phyloP scores from a whole-genome alignment of 345 rosid genomes.

The Brassica nigra region DNA sequence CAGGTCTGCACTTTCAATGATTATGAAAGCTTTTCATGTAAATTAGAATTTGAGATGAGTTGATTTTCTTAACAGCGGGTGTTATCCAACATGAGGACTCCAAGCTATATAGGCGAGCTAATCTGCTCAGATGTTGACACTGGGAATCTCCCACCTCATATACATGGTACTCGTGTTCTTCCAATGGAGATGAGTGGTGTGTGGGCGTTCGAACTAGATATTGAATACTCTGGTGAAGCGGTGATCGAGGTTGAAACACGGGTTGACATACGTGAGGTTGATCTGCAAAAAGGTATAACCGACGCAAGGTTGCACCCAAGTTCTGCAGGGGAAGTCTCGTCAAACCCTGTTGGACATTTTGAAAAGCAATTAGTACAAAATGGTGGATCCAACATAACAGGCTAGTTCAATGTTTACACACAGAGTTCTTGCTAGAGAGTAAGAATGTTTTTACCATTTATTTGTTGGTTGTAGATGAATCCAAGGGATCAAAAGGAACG shows the following conservation, averaged over 20 bases:
- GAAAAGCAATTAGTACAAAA: slow-evolving; percentile 53
- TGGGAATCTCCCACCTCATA: slow-evolving; percentile 81
- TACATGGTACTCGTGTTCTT: slow-evolving; percentile 80
- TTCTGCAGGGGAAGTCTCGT: slow-evolving; percentile 48
- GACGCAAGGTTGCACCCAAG: slow-evolving; percentile 51
- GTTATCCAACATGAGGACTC: slow-evolving; percentile 84
- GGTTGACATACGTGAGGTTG: slow-evolving; percentile 67
- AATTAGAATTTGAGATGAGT: no score
- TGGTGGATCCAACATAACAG: slow-evolving; percentile 52
- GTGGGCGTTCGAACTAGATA: slow-evolving; percentile 91
- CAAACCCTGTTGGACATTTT: slow-evolving; percentile 60
- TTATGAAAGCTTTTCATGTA: not conserved
- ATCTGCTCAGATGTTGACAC: slow-evolving; percentile 61
- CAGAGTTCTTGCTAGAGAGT: not conserved
- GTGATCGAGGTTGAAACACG: slow-evolving; percentile 76
- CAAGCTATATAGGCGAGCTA: slow-evolving; percentile 80
- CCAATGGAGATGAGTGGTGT: slow-evolving; percentile 75
- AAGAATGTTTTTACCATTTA: slow-evolving; percentile 1
- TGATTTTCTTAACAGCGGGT: slow-evolving; percentile 55
- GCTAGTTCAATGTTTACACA: slow-evolving; percentile 46
- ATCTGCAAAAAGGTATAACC: slow-evolving; percentile 58
- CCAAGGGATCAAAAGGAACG: slow-evolving; percentile 29
- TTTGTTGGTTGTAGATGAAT: slow-evolving; percentile 32
- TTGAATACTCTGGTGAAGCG: slow-evolving; percentile 81
- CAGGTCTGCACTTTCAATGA: slow-evolving; percentile 59